Evolutionary conservation across 805 yeast genomes (phyloP), one percentile per base, ranked within the genome.

Genomic region (Wickerhamiella vanderwaltii): DNA sequence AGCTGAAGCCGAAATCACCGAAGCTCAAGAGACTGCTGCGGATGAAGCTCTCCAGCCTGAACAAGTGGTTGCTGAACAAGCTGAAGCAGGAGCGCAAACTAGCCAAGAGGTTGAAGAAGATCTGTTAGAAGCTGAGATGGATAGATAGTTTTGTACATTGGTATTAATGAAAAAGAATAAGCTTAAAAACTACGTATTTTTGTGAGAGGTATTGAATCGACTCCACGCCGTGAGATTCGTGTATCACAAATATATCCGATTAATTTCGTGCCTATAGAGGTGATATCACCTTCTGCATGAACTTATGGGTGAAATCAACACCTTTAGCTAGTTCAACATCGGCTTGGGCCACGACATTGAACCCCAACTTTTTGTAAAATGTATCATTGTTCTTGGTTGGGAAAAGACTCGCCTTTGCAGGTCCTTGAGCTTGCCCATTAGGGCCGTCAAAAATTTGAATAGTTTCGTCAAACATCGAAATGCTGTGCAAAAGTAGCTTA

Each of bases 11-110:
- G 44, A 35, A 35, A 17, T 39, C 5, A 16, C 37, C 36, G 37
- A 45, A 37, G 35, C 51, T 15, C 51, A 46, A 4, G 48, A 48
- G n/a, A 47, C 45, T 15, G 54, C 33, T 22, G 51, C 36, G 5
- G 12, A 17, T 17, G 17, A 22, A 18, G 36, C 36, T 20, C 25
- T 17, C 17, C 13, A 20, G 5, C 24, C 18, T 6, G 36, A 33
- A 13, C 25, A 20, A 6, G 19, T 20, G 12, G 26, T 17, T 5
- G 26, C 25, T 2, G 36, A 20, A 18, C 17, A 17, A 13, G 36
- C 26, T 12, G 36, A 33, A 18, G 7, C 11, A 11, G 26, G 26
- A 23, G 26, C 26, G 7, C 26, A 23, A 23, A 7, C 26, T 7
- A 23, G 11, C 11, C 9, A 7, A 23, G 9, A 23, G 26, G 26